Conservation (phyloP, 345 rosid genomes). For the Euphorbia peplus region DNA sequence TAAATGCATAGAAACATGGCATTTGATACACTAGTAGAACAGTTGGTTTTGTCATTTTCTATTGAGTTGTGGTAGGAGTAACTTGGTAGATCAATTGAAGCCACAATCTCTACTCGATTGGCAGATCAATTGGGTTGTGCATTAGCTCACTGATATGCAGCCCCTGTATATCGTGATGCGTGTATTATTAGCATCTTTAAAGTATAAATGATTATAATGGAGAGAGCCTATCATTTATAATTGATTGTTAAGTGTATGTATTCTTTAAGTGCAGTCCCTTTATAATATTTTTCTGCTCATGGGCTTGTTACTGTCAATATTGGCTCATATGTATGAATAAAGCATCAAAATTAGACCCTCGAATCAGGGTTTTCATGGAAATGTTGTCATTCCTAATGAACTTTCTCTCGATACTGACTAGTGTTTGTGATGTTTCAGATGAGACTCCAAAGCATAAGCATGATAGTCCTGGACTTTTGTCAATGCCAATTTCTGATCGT, state of each 20-base stretch:
- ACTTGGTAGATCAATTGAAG: neutral
- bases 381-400: neutral
- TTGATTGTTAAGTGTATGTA: neutral
- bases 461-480: slow-evolving; percentile 74
- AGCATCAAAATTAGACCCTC: neutral
- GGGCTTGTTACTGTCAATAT: neutral
- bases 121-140: neutral
- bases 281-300: neutral
- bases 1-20: neutral
- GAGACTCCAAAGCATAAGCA: slow-evolving; percentile 82
- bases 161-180: neutral
- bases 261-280: neutral
- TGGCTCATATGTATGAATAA: neutral
- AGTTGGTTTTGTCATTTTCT: neutral
- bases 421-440: slow-evolving; percentile 46
- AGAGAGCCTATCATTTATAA: neutral
- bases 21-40: neutral
- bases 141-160: neutral
- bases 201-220: too few species aligned
- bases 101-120: neutral
- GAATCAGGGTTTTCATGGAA: neutral
- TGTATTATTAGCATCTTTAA: neutral
- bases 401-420: too few species aligned
- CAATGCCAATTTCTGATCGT: slow-evolving; percentile 78
- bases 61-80: neutral